These are phyloP conservation scores for Flueggea neowawraea DNA, from an alignment of 441 rosid species.

Conservation along the genomic window DNA sequence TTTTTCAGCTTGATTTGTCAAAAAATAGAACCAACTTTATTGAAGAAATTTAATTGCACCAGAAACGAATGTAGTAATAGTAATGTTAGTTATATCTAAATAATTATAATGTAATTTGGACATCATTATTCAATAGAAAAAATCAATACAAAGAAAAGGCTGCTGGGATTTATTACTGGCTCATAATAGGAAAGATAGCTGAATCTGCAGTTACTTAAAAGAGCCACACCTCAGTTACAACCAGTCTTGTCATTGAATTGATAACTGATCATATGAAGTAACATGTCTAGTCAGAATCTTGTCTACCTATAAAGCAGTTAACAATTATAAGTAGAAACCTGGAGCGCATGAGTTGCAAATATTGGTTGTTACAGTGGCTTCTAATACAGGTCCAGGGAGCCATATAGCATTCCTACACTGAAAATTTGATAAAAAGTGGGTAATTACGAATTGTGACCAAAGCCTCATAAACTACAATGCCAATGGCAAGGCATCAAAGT, in stretches of 20 bases:
- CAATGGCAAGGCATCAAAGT: too few relatives aligned
- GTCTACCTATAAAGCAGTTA: constrained; percentile 4
- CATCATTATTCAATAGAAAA: too few relatives aligned
- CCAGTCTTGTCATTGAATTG: too few relatives aligned
- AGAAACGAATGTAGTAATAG: too few relatives aligned
- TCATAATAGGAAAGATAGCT: neutral
- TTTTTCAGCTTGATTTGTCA: too few relatives aligned
- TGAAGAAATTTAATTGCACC: too few relatives aligned
- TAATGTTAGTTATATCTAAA: too few relatives aligned
- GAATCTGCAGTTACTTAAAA: neutral
- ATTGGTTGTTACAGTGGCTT: constrained; percentile 77
- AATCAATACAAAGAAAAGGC: too few relatives aligned
- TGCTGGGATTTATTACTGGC: too few relatives aligned
- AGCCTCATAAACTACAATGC: neutral
- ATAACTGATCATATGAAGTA: neutral
- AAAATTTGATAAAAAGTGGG: constrained; percentile 13
- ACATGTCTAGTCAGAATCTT: neutral
- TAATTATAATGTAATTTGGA: too few relatives aligned
- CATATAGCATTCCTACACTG: constrained; percentile 95
- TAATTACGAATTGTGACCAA: neutral
- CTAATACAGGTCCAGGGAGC: constrained; percentile 93
- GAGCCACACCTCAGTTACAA: neutral
- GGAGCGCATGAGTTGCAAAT: constrained; percentile 82
- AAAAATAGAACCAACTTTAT: too few relatives aligned
- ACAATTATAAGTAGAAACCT: constrained; percentile 39